Evolutionary conservation across 345 rosid species (phyloP), one percentile per base, ranked within the genome.

Genomic region (Xanthoceras sorbifolium): DNA sequence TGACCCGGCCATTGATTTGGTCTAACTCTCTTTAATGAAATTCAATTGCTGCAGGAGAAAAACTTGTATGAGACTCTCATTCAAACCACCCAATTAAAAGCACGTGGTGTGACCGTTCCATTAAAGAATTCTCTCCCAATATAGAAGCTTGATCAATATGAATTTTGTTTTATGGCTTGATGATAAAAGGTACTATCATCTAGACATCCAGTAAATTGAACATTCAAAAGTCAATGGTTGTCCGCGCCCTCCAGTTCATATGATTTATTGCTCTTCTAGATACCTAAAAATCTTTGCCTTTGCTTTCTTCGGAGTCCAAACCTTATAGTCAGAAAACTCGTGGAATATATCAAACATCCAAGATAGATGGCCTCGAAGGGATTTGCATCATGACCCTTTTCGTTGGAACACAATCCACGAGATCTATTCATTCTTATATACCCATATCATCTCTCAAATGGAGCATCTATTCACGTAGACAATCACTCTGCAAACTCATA

Each of bases 1-100:
- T 34, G 76, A 68, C 69, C 76, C 78, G 77, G 61, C 78, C 0
- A 1, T 28, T 40, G 63, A 72, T 54, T 23, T 64, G 26, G 67
- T 64, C 71, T 15, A 29, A 67, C n/a, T 67, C 14, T 22, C 26
- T 52, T 50, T 71, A 32, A 40, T 59, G 22, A 52, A 36, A 79
- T 32, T 31, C 69, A 23, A 59, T 64, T 54, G 46, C 40, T 7
- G 12, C 4, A 3, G 23, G 11, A 31, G 60, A 67, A 55, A 65
- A 64, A 22, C 3, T 15, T 52, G 7, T 1, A 64, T 54, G 7
- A 23, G 42, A 6, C 4, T 60, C 12, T 60, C 64, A 9, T 9
- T 11, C 18, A 17, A 4, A 6, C 42, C 11, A 10, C 9, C 42
- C 42, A 38, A n/a, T 20, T 18, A 20, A 54, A 5, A 25, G 9